Conservation (phyloP, 169 alveolate species). For the Babesia caballi region DNA sequence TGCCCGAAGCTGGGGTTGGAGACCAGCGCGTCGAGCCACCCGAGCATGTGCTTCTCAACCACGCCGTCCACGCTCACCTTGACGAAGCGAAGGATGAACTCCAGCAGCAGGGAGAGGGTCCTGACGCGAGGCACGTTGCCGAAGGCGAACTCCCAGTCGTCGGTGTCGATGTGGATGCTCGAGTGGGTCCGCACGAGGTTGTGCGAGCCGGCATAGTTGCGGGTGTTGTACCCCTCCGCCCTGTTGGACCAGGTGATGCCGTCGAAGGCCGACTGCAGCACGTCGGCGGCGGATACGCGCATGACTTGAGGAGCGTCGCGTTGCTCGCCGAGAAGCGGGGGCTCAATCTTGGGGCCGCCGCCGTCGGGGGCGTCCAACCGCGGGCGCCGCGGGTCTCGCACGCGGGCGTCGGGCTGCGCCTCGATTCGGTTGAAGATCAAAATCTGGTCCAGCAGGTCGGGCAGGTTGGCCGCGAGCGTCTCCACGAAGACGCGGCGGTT, state of each 20-base stretch:
- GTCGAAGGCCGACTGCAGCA: neutral
- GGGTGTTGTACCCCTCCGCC: neutral
- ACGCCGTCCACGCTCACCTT: neutral
- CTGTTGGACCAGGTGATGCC: neutral
- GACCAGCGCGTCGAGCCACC: slow-evolving; percentile 34
- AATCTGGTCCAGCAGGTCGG: slow-evolving; percentile 20
- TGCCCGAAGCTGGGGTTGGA: slow-evolving; percentile 24
- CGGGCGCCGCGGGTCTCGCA: neutral
- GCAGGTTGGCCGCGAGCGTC: slow-evolving; percentile 14
- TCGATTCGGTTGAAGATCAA: slow-evolving; percentile 11
- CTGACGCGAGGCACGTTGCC: slow-evolving; percentile 33
- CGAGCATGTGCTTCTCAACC: slow-evolving; percentile 17
- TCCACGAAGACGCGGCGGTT: slow-evolving; percentile 16
- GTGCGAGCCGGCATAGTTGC: neutral
- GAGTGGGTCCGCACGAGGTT: neutral
- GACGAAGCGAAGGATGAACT: neutral
- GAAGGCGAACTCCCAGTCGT: slow-evolving; percentile 21
- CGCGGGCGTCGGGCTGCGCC: neutral
- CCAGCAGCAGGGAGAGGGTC: slow-evolving; percentile 22
- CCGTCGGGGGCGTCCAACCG: neutral
- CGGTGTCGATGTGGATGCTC: neutral
- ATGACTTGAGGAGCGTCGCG: neutral
- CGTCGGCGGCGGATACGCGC: neutral
- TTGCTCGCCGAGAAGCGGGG: neutral
- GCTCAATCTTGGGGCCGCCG: neutral